These are phyloP conservation scores for Leccinum subrobustum DNA, from an alignment of 1,284 basidiomycete species.

Conservation along the genomic window DNA sequence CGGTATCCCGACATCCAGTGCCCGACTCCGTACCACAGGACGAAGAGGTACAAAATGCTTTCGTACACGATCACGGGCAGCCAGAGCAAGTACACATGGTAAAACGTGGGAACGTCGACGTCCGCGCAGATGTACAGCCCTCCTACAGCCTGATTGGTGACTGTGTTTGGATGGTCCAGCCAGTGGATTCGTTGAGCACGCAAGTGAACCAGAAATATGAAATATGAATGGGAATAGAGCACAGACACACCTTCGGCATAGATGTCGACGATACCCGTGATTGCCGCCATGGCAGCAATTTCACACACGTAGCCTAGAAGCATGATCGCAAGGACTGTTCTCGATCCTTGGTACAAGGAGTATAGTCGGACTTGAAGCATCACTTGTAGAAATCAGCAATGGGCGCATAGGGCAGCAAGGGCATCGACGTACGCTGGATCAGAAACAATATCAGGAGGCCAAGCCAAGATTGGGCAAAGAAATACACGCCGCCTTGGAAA, in stretches of 20 bases:
- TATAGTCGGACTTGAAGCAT: slow-evolving; percentile 3
- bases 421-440: not conserved
- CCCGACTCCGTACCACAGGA: not conserved
- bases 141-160: not conserved
- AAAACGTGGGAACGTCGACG: not conserved
- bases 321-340: not conserved
- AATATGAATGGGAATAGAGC: not conserved
- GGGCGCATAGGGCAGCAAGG: not conserved
- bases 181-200: not conserved
- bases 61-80: not conserved
- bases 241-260: not conserved
- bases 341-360: not conserved
- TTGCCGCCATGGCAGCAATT: not conserved
- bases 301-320: not conserved
- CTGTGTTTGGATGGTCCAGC: not conserved
- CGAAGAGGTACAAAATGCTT: not conserved
- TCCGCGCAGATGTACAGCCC: not conserved
- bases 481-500: not conserved
- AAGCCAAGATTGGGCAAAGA: not conserved
- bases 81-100: not conserved
- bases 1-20: not conserved
- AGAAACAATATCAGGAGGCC: not conserved
- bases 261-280: not conserved
- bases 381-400: not conserved
- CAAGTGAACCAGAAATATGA: not conserved